Conservation (phyloP, 495 filamentous ascomycete genomes). For the Neurospora sp. region DNA sequence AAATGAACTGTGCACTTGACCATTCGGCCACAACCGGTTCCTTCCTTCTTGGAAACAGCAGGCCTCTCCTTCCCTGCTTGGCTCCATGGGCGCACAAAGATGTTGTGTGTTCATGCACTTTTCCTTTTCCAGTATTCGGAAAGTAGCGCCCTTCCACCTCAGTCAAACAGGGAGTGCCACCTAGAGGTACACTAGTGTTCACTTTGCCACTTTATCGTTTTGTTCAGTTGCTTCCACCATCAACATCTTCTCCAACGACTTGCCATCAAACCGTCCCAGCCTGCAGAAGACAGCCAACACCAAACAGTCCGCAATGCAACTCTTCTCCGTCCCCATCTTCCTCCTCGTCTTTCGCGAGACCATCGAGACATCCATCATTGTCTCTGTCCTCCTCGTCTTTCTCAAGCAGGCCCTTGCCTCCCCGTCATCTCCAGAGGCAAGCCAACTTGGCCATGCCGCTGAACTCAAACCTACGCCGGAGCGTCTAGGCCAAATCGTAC, state of each 20-base stretch:
- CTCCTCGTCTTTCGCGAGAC: constrained; percentile 83
- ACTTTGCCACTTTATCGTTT: not conserved
- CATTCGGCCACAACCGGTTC: not conserved
- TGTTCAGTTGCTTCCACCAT: not conserved
- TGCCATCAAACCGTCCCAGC: not conserved
- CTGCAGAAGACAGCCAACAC: not conserved
- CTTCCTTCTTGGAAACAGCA: not conserved
- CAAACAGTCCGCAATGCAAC: constrained; percentile 35
- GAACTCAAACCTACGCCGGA: not conserved
- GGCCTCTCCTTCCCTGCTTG: not conserved
- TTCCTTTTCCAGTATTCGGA: not conserved
- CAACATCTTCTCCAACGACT: not conserved
- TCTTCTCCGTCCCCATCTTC: constrained; percentile 65
- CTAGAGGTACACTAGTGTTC: not conserved
- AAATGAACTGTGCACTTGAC: not conserved
- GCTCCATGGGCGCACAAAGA: not conserved
- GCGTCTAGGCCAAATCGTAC: not conserved
- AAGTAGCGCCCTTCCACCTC: not conserved
- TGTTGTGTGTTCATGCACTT: not conserved
- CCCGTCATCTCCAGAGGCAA: constrained; percentile 38
- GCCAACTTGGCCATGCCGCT: not conserved
- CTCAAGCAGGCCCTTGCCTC: constrained; percentile 65
- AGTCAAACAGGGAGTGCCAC: not conserved
- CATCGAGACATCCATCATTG: constrained; percentile 69
- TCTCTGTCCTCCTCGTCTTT: constrained; percentile 74